Evolutionary conservation across 371 early-diverging fungal genomes (phyloP).

Genomic region (Mucor lusitanicus): DNA sequence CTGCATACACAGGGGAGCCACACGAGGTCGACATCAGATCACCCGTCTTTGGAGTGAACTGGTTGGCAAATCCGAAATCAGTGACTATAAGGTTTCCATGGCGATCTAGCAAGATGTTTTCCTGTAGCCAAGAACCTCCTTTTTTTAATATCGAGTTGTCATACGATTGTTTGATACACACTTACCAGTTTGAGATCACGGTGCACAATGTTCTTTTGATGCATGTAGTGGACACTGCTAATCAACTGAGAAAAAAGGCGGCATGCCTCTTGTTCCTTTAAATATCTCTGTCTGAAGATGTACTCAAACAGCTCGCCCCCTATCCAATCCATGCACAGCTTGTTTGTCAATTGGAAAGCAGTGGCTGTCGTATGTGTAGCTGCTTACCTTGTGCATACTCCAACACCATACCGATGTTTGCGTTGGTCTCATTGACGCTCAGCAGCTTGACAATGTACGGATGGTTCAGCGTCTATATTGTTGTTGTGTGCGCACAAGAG

Average conservation of each 20-base stretch:
- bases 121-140: slow-evolving; percentile 65
- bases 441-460: slow-evolving; percentile 91
- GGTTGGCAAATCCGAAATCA: slow-evolving; percentile 99
- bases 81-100: slow-evolving; percentile 93
- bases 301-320: slow-evolving; percentile 96
- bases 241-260: slow-evolving; percentile 94
- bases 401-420: slow-evolving; percentile 92
- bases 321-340: background rate
- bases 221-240: slow-evolving; percentile 84
- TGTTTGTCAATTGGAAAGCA: background rate
- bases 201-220: slow-evolving; percentile 89
- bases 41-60: slow-evolving; percentile 67
- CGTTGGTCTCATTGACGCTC: slow-evolving; percentile 95
- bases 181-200: slow-evolving; percentile 92
- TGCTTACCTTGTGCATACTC: slow-evolving; percentile 83
- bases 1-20: slow-evolving; percentile 98
- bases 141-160: background rate
- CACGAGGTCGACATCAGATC: slow-evolving; percentile 93
- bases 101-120: slow-evolving; percentile 89
- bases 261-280: slow-evolving; percentile 89
- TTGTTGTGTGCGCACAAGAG: slow-evolving; percentile 24
- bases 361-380: background rate
- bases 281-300: slow-evolving; percentile 85
- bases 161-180: slow-evolving; percentile 25
- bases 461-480: slow-evolving; percentile 71